Evolutionary conservation across 306 rosid species (phyloP), one percentile per base, ranked within the genome.

Genomic region (Vigna mungo): DNA sequence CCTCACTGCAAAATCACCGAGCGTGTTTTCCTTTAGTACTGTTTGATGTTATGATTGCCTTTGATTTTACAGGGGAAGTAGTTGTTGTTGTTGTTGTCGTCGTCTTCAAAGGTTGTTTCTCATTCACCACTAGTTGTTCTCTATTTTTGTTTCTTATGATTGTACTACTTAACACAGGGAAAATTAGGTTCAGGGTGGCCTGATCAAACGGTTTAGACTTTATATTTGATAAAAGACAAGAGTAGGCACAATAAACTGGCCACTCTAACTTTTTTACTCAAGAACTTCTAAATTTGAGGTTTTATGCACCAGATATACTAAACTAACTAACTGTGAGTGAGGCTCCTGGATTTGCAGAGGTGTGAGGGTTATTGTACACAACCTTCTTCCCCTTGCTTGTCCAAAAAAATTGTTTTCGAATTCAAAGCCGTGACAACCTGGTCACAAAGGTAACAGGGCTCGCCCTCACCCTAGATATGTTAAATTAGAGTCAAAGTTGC

Each of bases 141-240:
- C 15, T 21, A 20, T 66, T 41, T 30, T 44, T 46, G 17, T 69
- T 69, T 47, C 5, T 44, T 25, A 56, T 68, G 61, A n/a, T 9
- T 78, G 61, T 17, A 20, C 54, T 34, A 41, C 12, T 41, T 14
- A 9, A 43, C 47, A 21, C 34, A 9, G 12, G 15, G 77, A 79
- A 63, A 41, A 72, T 72, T 61, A 60, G 71, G 79, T 61, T 48
- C 23, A 46, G 46, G 48, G 63, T 41, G 68, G 56, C 27, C 7
- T 72, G 1, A 9, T 65, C 34, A 66, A 43, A 66, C 7, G 9
- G 41, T 68, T 46, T 44, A 44, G 49, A 44, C 49, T 44, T 44
- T 36, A 9, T 27, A 32, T 61, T 61, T 17, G 52, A 18, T 41
- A 11, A 39, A 65, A 1, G 7, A 2, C 17, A 20, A 41, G 7